Conservation (phyloP, 805 yeast species). For the Sporopachydermia lactativora region DNA sequence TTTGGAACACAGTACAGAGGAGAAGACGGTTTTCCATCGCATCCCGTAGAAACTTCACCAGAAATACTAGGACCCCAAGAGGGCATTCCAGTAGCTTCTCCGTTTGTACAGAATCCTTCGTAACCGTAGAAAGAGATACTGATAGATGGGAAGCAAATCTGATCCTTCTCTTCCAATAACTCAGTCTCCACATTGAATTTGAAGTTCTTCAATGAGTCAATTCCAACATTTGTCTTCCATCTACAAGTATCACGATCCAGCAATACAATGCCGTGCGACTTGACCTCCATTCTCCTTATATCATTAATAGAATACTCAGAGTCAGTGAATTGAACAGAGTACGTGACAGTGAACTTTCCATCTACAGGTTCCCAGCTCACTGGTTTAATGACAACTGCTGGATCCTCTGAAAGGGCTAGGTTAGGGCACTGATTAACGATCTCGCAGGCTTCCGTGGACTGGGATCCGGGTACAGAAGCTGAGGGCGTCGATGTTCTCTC, state of each 20-base stretch:
- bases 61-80: neutral
- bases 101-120: neutral
- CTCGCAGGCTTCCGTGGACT: neutral
- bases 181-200: neutral
- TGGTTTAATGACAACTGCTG: constrained; percentile 1
- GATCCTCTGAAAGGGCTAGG: neutral
- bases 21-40: neutral
- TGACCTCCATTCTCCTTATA: neutral
- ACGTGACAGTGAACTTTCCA: neutral
- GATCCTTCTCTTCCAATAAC: neutral
- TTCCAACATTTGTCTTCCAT: neutral
- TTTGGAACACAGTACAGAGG: constrained; percentile 1
- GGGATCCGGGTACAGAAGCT: too few relatives aligned
- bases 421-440: neutral
- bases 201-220: neutral
- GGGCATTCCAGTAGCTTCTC: neutral
- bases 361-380: neutral
- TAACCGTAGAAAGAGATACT: neutral
- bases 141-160: neutral
- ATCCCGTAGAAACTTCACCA: neutral
- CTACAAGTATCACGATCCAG: constrained; percentile 1
- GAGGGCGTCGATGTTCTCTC: neutral
- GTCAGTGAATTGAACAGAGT: neutral
- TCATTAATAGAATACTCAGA: neutral
- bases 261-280: neutral